Percentiles rank a stretch among this genome's conserved stretches.
Evolutionary conservation across 1,139 yeast genomes (phyloP).

Genomic region (Suhomyces anneliseae): DNA sequence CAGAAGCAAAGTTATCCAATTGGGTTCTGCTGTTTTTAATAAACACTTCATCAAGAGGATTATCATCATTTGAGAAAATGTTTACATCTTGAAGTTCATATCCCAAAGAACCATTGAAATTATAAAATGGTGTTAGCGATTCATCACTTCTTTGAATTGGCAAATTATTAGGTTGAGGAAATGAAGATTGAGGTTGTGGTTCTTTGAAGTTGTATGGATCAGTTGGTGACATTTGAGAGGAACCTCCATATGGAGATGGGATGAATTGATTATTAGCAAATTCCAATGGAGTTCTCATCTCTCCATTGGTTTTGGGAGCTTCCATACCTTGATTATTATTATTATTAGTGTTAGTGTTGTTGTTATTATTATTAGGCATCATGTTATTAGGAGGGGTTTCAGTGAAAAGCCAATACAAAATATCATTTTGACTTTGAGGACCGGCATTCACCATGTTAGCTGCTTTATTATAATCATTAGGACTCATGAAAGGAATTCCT

Average conservation of each 20-base stretch:
- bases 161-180: not conserved
- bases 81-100: slow-evolving; percentile 32
- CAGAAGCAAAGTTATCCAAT: not conserved
- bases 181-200: not conserved
- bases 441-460: not conserved
- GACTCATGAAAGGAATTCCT: not conserved
- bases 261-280: slow-evolving; percentile 1
- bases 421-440: slow-evolving; percentile 33
- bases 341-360: too few species aligned
- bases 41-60: slow-evolving; percentile 43
- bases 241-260: slow-evolving; percentile 8
- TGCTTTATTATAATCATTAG: not conserved
- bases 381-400: slow-evolving; percentile 19
- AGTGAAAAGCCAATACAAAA: slow-evolving; percentile 42
- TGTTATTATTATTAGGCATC: not conserved
- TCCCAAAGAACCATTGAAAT: slow-evolving; percentile 13
- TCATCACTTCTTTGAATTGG: slow-evolving; percentile 6
- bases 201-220: not conserved
- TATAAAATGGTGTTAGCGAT: slow-evolving; percentile 4
- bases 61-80: slow-evolving; percentile 37
- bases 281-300: slow-evolving; percentile 2
- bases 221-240: not conserved
- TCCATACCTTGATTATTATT: not conserved
- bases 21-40: slow-evolving; percentile 6
- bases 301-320: not conserved